phyloP scores from a whole-genome alignment of 305 asterid species.

The Fraxinus ornus region DNA sequence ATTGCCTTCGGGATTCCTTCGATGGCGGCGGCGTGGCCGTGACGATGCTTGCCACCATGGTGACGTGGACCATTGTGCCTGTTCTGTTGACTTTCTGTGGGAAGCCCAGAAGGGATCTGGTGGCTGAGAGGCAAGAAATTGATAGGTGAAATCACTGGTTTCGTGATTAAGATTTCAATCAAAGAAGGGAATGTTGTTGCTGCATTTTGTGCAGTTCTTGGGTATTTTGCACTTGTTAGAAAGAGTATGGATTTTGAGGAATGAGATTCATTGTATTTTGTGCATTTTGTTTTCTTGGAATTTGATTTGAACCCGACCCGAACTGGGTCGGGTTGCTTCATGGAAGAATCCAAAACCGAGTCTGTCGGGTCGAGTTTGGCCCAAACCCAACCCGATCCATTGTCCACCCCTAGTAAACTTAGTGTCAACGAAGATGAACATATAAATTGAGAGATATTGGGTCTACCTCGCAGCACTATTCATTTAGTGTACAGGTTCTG shows the following conservation, averaged over 20 bases:
- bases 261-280: neutral
- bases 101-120: constrained; percentile 41
- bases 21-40: constrained; percentile 46
- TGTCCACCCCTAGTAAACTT: too few species aligned
- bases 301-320: too few species aligned
- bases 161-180: constrained; percentile 28
- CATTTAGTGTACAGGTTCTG: too few species aligned
- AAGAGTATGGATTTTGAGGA: constrained; percentile 13
- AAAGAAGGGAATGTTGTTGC: constrained; percentile 51
- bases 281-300: neutral
- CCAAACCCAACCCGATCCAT: too few species aligned
- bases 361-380: too few species aligned
- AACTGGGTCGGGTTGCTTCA: too few species aligned
- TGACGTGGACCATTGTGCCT: constrained; percentile 45
- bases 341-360: too few species aligned
- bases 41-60: constrained; percentile 41
- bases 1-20: constrained; percentile 41
- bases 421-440: too few species aligned
- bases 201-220: constrained; percentile 43
- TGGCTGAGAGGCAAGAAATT: constrained; percentile 40
- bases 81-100: constrained; percentile 42
- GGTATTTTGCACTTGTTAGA: constrained; percentile 38
- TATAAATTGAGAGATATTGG: too few species aligned
- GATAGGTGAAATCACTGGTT: too few species aligned
- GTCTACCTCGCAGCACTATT: too few species aligned